phyloP scores from a whole-genome alignment of 169 alveolate genomes.

The Besnoitia besnoiti region DNA sequence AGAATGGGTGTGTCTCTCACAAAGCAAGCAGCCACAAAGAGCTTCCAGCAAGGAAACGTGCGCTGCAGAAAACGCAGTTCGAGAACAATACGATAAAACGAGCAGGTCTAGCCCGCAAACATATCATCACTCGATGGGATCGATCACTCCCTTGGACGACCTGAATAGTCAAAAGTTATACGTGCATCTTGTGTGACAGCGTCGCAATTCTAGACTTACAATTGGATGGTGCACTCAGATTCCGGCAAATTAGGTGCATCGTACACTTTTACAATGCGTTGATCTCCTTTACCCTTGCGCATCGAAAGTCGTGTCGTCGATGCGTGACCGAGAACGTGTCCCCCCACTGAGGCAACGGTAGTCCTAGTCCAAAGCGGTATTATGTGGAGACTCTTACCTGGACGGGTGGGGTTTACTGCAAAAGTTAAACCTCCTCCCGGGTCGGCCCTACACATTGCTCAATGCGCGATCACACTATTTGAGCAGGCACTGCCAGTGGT shows the following conservation, averaged over 20 bases:
- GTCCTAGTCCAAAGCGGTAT: neutral
- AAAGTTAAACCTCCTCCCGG: conserved; percentile 79
- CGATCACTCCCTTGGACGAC: conserved; percentile 22
- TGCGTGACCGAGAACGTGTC: conserved; percentile 99
- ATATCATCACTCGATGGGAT: neutral
- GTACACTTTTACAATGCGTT: conserved; percentile 94
- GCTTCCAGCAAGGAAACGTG: neutral
- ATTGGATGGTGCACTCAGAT: conserved; percentile 90
- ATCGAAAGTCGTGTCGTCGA: conserved; percentile 93
- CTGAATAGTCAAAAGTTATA: neutral
- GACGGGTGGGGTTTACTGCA: conserved; percentile 70
- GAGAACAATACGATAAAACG: neutral
- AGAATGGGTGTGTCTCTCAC: neutral
- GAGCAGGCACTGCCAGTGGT: neutral
- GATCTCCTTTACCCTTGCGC: conserved; percentile 96
- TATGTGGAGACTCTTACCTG: conserved; percentile 9
- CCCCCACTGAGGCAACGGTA: conserved; percentile 87
- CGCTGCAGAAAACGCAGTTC: neutral
- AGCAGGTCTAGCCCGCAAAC: neutral
- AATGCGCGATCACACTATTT: conserved; percentile 82
- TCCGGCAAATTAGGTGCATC: conserved; percentile 98
- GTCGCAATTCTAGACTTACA: conserved; percentile 62
- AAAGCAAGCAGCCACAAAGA: neutral
- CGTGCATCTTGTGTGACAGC: neutral
- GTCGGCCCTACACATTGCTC: conserved; percentile 75